These are phyloP conservation scores for Candida ficus DNA, from an alignment of 805 yeast genomes.

Conservation along the genomic window DNA sequence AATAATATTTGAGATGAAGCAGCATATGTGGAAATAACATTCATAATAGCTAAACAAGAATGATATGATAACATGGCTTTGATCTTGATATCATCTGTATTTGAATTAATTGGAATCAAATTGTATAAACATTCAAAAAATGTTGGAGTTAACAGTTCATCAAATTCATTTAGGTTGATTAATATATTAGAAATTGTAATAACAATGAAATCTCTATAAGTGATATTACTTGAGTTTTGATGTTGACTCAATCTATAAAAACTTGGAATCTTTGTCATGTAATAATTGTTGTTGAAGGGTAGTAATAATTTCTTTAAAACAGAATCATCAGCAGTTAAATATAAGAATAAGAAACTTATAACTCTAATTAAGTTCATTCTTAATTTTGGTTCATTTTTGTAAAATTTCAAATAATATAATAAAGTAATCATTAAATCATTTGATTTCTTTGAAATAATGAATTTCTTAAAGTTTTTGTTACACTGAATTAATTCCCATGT, in stretches of 20 bases:
- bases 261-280: constrained; percentile 46
- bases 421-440: constrained; percentile 50
- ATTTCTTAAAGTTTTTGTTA: constrained; percentile 49
- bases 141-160: constrained; percentile 37
- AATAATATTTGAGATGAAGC: constrained; percentile 19
- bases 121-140: constrained; percentile 59
- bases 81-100: constrained; percentile 28
- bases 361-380: constrained; percentile 40
- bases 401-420: constrained; percentile 52
- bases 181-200: constrained; percentile 45
- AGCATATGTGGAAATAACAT: constrained; percentile 30
- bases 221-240: constrained; percentile 33
- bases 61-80: constrained; percentile 41
- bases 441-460: constrained; percentile 41
- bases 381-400: constrained; percentile 34
- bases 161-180: constrained; percentile 27
- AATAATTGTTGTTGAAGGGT: constrained; percentile 39
- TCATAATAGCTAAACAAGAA: constrained; percentile 42
- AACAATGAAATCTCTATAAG: constrained; percentile 61
- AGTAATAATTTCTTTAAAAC: constrained; percentile 36
- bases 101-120: constrained; percentile 40
- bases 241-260: constrained; percentile 38
- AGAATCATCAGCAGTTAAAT: constrained; percentile 37
- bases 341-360: constrained; percentile 46
- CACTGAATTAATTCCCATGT: constrained; percentile 77